These are phyloP conservation scores for Trichoderma harzianum DNA, from an alignment of 2,329 filamentous ascomycete species.

Conservation along the genomic window DNA sequence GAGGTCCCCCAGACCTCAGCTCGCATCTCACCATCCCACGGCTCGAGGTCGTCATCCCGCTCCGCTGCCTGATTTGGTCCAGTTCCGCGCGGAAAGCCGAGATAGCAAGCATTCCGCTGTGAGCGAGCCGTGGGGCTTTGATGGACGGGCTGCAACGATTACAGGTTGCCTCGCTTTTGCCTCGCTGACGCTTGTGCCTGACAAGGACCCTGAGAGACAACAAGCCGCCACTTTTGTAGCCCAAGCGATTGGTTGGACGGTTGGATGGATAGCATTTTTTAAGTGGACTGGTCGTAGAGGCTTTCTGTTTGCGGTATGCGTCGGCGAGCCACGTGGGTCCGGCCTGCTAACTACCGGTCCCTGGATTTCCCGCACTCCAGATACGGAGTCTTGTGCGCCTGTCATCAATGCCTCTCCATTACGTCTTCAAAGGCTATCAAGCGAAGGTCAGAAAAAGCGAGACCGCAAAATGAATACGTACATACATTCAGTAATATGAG, in stretches of 20 bases:
- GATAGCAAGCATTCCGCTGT: background rate
- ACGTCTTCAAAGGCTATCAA: background rate
- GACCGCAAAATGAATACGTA: too few species aligned
- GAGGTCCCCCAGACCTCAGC: background rate
- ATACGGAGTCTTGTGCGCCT: background rate
- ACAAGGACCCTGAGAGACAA: background rate
- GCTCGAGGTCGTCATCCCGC: background rate
- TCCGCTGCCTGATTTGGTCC: background rate
- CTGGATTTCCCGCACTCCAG: background rate
- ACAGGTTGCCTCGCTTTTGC: background rate
- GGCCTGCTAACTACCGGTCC: background rate
- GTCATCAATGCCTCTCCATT: background rate
- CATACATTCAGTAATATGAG: too few species aligned
- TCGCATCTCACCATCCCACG: background rate
- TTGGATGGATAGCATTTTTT: background rate
- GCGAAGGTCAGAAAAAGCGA: too few species aligned
- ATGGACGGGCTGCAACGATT: background rate
- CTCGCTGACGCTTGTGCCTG: background rate
- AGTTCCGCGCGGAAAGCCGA: background rate
- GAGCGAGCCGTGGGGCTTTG: background rate
- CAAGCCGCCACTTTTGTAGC: background rate
- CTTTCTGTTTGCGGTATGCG: slow-evolving; percentile 14
- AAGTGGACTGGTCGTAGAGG: background rate
- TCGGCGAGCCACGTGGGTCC: slow-evolving; percentile 17
- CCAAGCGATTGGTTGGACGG: background rate